Evolutionary conservation across 345 rosid species (phyloP), one percentile per base, ranked within the genome.

Genomic region (Eucalyptus marginata): DNA sequence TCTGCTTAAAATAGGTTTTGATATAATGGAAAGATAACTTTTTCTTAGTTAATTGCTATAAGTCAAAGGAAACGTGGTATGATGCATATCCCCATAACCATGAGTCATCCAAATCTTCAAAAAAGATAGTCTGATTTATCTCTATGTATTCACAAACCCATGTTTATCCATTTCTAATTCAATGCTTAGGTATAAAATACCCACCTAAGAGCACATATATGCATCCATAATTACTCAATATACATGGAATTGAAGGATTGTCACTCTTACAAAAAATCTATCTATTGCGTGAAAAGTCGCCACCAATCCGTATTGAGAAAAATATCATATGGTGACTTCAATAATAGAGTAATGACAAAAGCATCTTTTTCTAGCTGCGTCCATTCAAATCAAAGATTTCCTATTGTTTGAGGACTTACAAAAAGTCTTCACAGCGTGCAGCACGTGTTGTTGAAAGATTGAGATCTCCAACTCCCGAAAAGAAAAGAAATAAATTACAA

Each of bases 291-390:
- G 13, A 36, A 71, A 71, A 18, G 9, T 5, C 7, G 7, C 14
- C 14, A 18, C 8, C 0, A 5, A 46, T 40, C 8, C 1, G 6
- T 9, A 18, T 18, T 17, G 43, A 6, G 22, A 66, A 66, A n/a
- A n/a, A 0, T 8, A 66, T 7, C 79, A 31, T 66, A 6, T 1
- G 6, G 0, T 3, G 22, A 66, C 43, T 31, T 66, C 2, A 5
- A 17, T 5, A 36, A 33, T 2, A n/a, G 44, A 71, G 46, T 36
- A 33, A 33, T 16, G 24, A 71, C 2, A 17, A 4, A n/a, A 9
- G 4, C 12, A 31, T 33, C 80, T 3, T n/a, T n/a, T 33, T 33
- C 4, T 5, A 8, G 12, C 1, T 5, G 1, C 5, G 3, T 10
- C 46, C 46, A 36, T 71, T 18, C 15, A 10, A 71, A 71, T 20